A percentile compares a stretch with the other conserved stretches of the same genome.
These are phyloP conservation scores for Xylariaceae sp. DNA, from an alignment of 2,329 filamentous ascomycete species.

Conservation along the genomic window DNA sequence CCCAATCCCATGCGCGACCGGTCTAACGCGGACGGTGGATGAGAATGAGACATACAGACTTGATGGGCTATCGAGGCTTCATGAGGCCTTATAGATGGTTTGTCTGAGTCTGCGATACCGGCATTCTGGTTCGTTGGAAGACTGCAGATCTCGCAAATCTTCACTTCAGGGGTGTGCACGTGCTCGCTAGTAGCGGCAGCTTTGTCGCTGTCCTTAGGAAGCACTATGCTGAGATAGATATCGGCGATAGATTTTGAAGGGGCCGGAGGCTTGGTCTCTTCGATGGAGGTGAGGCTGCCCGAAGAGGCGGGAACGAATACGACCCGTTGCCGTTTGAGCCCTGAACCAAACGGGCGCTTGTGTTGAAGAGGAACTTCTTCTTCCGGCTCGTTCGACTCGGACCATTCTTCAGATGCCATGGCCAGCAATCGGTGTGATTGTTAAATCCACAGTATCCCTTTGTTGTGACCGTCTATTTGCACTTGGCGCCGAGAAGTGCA, in stretches of 20 bases:
- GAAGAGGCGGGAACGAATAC: slow-evolving; percentile 53
- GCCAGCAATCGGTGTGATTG: not conserved
- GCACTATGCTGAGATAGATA: slow-evolving; percentile 61
- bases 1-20: slow-evolving; percentile 64
- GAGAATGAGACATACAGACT: slow-evolving; percentile 61
- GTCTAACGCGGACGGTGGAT: slow-evolving; percentile 67
- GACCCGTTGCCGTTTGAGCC: slow-evolving; percentile 49
- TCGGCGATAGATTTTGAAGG: slow-evolving; percentile 43
- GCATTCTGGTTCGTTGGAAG: slow-evolving; percentile 42
- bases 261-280: slow-evolving; percentile 23
- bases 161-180: slow-evolving; percentile 15
- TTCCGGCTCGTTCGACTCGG: slow-evolving; percentile 27
- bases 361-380: slow-evolving; percentile 48
- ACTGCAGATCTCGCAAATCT: slow-evolving; percentile 54
- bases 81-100: slow-evolving; percentile 36
- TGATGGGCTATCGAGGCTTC: slow-evolving; percentile 65
- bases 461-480: too few species aligned
- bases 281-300: slow-evolving; percentile 31
- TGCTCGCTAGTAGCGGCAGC: slow-evolving; percentile 6
- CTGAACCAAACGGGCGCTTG: slow-evolving; percentile 51
- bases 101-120: slow-evolving; percentile 4
- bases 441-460: too few species aligned
- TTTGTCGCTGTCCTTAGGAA: slow-evolving; percentile 38
- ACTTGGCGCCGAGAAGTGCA: too few species aligned
- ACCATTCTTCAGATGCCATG: slow-evolving; percentile 23